Conservation (phyloP, 2,329 filamentous ascomycete genomes). For the Whalleya microplaca region DNA sequence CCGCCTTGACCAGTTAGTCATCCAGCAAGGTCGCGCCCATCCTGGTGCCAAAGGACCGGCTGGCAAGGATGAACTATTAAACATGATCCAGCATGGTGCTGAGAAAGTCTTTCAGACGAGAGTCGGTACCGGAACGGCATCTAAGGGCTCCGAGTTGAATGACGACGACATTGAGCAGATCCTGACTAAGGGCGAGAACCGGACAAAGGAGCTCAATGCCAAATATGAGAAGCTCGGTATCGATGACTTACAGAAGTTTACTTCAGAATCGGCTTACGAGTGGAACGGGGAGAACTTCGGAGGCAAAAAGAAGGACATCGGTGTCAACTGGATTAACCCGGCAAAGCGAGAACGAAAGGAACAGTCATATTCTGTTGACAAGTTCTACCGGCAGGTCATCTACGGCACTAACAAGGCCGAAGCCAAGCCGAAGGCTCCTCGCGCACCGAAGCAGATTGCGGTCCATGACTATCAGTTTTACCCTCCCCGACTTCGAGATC, state of each 20-base stretch:
- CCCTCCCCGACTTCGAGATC: conserved; percentile 77
- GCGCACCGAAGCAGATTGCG: conserved; percentile 87
- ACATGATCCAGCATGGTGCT: conserved; percentile 99
- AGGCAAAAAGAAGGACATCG: conserved; percentile 87
- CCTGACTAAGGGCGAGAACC: conserved; percentile 80
- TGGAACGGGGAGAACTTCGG: conserved; percentile 99
- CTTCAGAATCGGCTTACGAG: conserved; percentile 94
- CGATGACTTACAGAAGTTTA: conserved; percentile 97
- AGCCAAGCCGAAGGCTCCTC: conserved; percentile 91
- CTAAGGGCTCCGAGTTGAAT: conserved; percentile 65
- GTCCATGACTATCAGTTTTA: conserved; percentile 99
- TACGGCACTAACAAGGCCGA: conserved; percentile 76
- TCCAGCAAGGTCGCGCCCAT: conserved; percentile 94
- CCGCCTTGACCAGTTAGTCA: conserved; percentile 93
- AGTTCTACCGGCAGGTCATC: conserved; percentile 93
- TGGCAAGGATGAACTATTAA: conserved; percentile 93
- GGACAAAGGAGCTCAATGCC: conserved; percentile 87
- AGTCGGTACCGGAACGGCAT: conserved; percentile 64
- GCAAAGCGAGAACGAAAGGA: conserved; percentile 98
- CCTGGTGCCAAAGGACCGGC: conserved; percentile 87
- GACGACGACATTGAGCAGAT: conserved; percentile 93
- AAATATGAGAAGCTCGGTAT: conserved; percentile 97
- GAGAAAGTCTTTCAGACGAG: conserved; percentile 86
- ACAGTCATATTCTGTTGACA: conserved; percentile 97
- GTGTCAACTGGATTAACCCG: conserved; percentile 96